Evolutionary conservation across 2,329 filamentous ascomycete species (phyloP).

Genomic region (Macroventuria anomochaeta): DNA sequence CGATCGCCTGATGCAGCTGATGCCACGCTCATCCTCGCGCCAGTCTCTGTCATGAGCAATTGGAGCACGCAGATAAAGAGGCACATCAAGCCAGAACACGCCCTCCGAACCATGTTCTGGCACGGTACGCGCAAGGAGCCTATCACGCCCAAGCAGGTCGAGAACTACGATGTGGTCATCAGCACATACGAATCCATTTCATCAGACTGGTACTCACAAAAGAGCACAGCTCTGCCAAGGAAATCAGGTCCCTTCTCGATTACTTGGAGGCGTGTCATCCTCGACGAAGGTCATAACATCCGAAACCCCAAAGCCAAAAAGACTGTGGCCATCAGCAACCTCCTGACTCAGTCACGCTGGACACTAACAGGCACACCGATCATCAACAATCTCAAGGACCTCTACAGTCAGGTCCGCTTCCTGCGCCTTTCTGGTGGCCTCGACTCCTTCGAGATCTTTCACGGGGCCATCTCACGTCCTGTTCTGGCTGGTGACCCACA

Average conservation of each 20-base stretch:
- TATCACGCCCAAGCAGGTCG: constrained; percentile 62
- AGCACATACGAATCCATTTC: constrained; percentile 83
- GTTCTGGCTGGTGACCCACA: constrained; percentile 64
- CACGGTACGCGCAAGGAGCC: constrained; percentile 66
- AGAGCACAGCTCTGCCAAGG: constrained; percentile 43
- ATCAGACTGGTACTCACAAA: constrained; percentile 65
- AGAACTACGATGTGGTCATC: constrained; percentile 76
- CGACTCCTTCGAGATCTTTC: constrained; percentile 75
- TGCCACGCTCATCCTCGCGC: constrained; percentile 81
- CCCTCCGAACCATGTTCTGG: constrained; percentile 73
- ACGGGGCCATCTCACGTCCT: constrained; percentile 72
- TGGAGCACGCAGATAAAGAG: constrained; percentile 81
- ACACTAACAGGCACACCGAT: constrained; percentile 69
- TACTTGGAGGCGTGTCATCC: constrained; percentile 72
- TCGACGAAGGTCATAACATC: constrained; percentile 66
- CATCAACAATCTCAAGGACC: constrained; percentile 80
- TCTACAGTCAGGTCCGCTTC: constrained; percentile 81
- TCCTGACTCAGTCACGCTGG: constrained; percentile 78
- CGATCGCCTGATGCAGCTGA: constrained; percentile 25
- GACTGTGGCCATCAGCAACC: constrained; percentile 69
- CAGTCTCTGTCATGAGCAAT: constrained; percentile 87
- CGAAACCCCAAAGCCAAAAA: constrained; percentile 78
- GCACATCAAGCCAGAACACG: constrained; percentile 70
- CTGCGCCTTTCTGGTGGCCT: constrained; percentile 77
- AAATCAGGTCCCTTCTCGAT: constrained; percentile 62